phyloP scores from a whole-genome alignment of 495 filamentous ascomycete species.

The Penicillium atrosanguineum region DNA sequence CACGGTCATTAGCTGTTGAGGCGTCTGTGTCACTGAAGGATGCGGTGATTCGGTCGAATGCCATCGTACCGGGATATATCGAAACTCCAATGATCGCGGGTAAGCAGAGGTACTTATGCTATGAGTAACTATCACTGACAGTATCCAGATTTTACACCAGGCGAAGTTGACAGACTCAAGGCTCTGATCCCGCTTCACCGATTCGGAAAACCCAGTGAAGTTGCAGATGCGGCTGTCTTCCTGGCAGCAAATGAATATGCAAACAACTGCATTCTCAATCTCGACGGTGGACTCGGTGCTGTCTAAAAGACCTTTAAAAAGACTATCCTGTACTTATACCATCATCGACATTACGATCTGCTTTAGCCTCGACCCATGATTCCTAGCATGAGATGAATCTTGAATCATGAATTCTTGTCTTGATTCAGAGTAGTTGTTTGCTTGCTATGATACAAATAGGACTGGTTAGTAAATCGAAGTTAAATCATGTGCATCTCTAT shows the following conservation, averaged over 20 bases:
- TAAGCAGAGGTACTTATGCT: slow-evolving; percentile 30
- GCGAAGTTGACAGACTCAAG: slow-evolving; percentile 32
- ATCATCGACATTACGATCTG: background rate
- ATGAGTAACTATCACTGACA: background rate
- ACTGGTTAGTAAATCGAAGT: background rate
- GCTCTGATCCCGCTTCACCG: slow-evolving; percentile 63
- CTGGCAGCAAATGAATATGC: slow-evolving; percentile 75
- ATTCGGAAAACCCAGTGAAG: slow-evolving; percentile 64
- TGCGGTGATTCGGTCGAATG: slow-evolving; percentile 67
- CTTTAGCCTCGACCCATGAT: background rate
- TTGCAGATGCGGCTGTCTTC: slow-evolving; percentile 80
- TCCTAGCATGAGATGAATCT: background rate
- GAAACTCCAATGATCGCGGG: slow-evolving; percentile 72
- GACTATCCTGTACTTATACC: background rate
- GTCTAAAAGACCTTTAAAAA: slow-evolving; percentile 38
- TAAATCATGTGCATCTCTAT: background rate
- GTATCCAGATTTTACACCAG: slow-evolving; percentile 34
- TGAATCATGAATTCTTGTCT: background rate
- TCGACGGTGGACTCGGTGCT: slow-evolving; percentile 82
- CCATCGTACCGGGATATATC: slow-evolving; percentile 81
- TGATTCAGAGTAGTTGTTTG: background rate
- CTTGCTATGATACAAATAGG: slow-evolving; percentile 23
- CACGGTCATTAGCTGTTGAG: slow-evolving; percentile 66
- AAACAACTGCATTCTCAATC: slow-evolving; percentile 79
- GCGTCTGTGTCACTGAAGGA: slow-evolving; percentile 35